Conservation (phyloP, 176 grass and related monocot species). For the Oryza brachyantha region DNA sequence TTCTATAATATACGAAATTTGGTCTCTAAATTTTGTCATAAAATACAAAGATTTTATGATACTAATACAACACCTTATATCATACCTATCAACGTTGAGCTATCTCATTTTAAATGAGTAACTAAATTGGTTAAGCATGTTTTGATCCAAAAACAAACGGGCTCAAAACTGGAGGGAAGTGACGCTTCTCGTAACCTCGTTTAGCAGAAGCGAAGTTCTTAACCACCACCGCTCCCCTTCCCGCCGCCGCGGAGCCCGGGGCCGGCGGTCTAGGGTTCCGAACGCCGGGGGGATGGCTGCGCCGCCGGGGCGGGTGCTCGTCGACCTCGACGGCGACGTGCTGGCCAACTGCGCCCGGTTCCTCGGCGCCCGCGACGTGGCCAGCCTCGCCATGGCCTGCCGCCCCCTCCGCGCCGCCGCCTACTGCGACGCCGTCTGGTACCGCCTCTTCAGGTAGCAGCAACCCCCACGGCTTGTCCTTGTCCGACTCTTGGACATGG, state of each 20-base stretch:
- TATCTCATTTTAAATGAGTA: no score
- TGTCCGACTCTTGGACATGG: background rate
- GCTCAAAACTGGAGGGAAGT: no score
- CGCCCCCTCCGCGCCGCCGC: conserved; percentile 49
- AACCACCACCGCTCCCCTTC: background rate
- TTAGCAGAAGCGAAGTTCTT: background rate
- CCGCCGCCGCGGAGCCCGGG: background rate
- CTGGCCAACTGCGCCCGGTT: conserved; percentile 60
- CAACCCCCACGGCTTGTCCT: background rate
- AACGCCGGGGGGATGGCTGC: conserved; percentile 13
- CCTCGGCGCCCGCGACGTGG: conserved; percentile 54
- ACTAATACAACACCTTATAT: no score
- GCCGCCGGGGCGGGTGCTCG: conserved; percentile 39
- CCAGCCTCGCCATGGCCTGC: conserved; percentile 67
- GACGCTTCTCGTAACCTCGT: no score
- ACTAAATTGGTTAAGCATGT: no score
- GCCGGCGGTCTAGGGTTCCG: conserved; percentile 11
- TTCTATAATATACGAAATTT: no score
- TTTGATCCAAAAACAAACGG: no score
- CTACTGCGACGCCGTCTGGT: conserved; percentile 75
- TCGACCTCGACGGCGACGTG: conserved; percentile 61
- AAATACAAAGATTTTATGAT: no score
- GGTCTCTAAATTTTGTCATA: no score
- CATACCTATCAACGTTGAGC: no score
- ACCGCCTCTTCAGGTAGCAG: conserved; percentile 60